These are phyloP conservation scores for Penicillium sp. DNA, from an alignment of 2,329 filamentous ascomycete species.

Conservation along the genomic window DNA sequence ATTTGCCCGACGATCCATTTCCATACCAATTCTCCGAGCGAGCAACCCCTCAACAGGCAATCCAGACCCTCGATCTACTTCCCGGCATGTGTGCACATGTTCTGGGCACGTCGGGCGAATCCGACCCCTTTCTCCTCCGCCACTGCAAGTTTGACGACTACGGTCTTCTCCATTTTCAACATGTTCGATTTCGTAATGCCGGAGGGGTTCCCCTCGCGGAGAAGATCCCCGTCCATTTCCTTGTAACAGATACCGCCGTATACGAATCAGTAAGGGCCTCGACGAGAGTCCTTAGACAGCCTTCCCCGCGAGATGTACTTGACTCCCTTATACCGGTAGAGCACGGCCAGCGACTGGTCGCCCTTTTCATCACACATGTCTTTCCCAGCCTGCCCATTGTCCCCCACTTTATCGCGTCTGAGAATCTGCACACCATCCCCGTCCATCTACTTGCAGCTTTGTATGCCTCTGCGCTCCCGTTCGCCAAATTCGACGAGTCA, in stretches of 20 bases:
- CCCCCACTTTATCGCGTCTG: slow-evolving; percentile 23
- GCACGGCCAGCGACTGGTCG: slow-evolving; percentile 31
- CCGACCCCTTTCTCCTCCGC: slow-evolving; percentile 42
- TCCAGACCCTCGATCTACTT: slow-evolving; percentile 36
- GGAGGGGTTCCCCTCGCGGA: slow-evolving; percentile 42
- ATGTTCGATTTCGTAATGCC: slow-evolving; percentile 44
- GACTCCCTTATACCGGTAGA: slow-evolving; percentile 29
- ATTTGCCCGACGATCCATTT: not conserved
- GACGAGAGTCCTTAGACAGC: not conserved
- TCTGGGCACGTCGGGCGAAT: slow-evolving; percentile 40
- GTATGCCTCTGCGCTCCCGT: slow-evolving; percentile 40
- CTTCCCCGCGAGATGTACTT: slow-evolving; percentile 26
- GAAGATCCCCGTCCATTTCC: slow-evolving; percentile 41
- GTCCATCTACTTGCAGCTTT: slow-evolving; percentile 38
- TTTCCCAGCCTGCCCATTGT: slow-evolving; percentile 32
- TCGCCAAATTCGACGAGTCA: slow-evolving; percentile 37
- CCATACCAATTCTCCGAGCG: slow-evolving; percentile 4
- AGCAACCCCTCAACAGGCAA: slow-evolving; percentile 24
- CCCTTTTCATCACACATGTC: slow-evolving; percentile 36
- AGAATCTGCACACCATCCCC: slow-evolving; percentile 30
- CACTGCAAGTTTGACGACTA: slow-evolving; percentile 45
- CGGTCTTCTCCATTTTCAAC: slow-evolving; percentile 41
- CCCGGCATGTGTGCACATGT: slow-evolving; percentile 32
- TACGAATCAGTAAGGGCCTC: slow-evolving; percentile 1
- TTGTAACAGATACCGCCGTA: slow-evolving; percentile 29